A percentile compares a stretch with the other conserved stretches of the same genome.
Conservation (phyloP, 108 stramenopile species). For the Skeletonema tropicum region DNA sequence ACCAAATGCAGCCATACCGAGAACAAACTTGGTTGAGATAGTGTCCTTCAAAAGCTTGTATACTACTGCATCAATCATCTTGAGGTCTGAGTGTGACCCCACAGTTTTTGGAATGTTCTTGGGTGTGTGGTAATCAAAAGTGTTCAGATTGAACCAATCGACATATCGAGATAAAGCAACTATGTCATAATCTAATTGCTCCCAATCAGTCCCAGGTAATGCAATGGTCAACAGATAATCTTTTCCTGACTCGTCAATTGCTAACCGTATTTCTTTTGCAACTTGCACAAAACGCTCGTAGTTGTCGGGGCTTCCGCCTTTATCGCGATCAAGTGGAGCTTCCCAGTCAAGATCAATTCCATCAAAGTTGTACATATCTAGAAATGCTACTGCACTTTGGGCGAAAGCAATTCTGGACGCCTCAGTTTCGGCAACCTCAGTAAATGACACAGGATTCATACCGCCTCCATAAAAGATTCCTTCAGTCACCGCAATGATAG, state of each 20-base stretch:
- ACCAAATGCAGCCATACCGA: slow-evolving; percentile 58
- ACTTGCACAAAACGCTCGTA: slow-evolving; percentile 41
- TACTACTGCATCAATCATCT: slow-evolving; percentile 51
- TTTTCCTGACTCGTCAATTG: slow-evolving; percentile 37
- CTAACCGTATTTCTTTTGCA: slow-evolving; percentile 41
- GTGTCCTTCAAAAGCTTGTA: slow-evolving; percentile 31
- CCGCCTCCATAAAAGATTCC: slow-evolving; percentile 53
- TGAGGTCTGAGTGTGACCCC: slow-evolving; percentile 54
- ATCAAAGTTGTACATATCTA: slow-evolving; percentile 53
- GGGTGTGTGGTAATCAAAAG: slow-evolving; percentile 56
- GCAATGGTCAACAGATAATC: slow-evolving; percentile 41
- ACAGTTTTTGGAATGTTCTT: slow-evolving; percentile 52
- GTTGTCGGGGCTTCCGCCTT: slow-evolving; percentile 50
- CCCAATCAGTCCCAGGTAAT: slow-evolving; percentile 56
- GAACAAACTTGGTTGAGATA: slow-evolving; percentile 48
- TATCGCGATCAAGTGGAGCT: slow-evolving; percentile 38
- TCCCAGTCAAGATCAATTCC: slow-evolving; percentile 62
- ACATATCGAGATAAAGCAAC: slow-evolving; percentile 43
- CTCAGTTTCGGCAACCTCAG: slow-evolving; percentile 44
- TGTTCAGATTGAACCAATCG: slow-evolving; percentile 61
- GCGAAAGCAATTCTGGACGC: slow-evolving; percentile 49
- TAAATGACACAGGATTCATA: slow-evolving; percentile 51
- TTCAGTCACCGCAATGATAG: slow-evolving; percentile 53
- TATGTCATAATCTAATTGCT: slow-evolving; percentile 49
- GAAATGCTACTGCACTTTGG: slow-evolving; percentile 45